phyloP scores from a whole-genome alignment of 345 rosid genomes.

The Geranium brycei region DNA sequence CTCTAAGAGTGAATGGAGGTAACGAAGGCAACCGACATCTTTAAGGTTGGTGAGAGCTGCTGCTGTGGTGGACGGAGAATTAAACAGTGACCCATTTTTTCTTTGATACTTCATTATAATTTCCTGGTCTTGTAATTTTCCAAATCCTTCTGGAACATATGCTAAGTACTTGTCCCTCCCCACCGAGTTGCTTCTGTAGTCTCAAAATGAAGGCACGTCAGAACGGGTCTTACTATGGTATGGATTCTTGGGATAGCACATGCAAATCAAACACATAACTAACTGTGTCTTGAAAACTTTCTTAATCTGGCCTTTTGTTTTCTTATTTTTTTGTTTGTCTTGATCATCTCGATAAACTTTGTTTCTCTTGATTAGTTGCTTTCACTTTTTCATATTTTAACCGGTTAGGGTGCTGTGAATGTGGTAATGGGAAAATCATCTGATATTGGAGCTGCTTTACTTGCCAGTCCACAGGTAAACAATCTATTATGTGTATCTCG shows the following conservation, averaged over 20 bases:
- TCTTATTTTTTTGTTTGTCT: background rate
- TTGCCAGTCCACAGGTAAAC: slow-evolving; percentile 63
- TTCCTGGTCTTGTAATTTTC: slow-evolving; percentile 45
- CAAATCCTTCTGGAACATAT: slow-evolving; percentile 63
- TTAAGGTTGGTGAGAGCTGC: slow-evolving; percentile 45
- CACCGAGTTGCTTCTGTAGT: slow-evolving; percentile 18
- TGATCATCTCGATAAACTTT: too few relatives aligned
- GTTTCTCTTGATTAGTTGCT: background rate
- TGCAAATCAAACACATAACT: background rate
- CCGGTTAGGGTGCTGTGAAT: slow-evolving; percentile 61
- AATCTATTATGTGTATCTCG: slow-evolving; percentile 2
- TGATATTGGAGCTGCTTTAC: slow-evolving; percentile 77
- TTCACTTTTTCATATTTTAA: slow-evolving; percentile 14
- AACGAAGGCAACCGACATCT: slow-evolving; percentile 45
- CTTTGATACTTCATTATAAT: slow-evolving; percentile 52
- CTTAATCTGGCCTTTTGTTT: background rate
- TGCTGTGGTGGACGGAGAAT: slow-evolving; percentile 88
- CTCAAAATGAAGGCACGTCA: slow-evolving; percentile 12
- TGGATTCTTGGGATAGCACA: background rate
- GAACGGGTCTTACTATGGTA: background rate
- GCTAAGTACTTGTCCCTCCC: slow-evolving; percentile 50
- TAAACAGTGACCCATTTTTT: slow-evolving; percentile 61
- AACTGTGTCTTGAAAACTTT: too few relatives aligned
- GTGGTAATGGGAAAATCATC: slow-evolving; percentile 84
- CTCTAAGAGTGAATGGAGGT: slow-evolving; percentile 40